These are phyloP conservation scores for Juglanconis sp. DNA, from an alignment of 2,329 filamentous ascomycete species.

Conservation along the genomic window DNA sequence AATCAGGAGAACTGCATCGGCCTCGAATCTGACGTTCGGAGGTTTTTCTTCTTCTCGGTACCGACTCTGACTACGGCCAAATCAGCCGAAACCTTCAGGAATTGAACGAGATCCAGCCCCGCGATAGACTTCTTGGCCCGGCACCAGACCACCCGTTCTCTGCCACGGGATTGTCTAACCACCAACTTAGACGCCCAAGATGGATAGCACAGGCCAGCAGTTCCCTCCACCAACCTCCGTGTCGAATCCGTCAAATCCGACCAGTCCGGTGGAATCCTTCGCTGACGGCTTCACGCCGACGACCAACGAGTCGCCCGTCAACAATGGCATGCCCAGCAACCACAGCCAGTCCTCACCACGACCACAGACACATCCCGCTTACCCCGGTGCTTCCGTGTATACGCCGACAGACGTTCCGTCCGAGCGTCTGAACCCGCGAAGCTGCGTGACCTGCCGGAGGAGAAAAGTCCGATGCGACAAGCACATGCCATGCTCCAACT, in stretches of 20 bases:
- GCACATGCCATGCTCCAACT: constrained; percentile 73
- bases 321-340: constrained; percentile 8
- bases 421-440: constrained; percentile 22
- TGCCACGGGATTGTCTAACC: not conserved
- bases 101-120: too few relatives aligned
- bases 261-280: constrained; percentile 30
- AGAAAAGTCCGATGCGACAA: constrained; percentile 75
- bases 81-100: too few relatives aligned
- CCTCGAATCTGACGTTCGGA: too few relatives aligned
- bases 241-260: constrained; percentile 15
- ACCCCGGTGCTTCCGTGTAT: constrained; percentile 26
- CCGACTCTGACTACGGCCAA: too few relatives aligned
- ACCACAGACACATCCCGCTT: constrained; percentile 20
- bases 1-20: too few relatives aligned
- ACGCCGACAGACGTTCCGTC: constrained; percentile 24
- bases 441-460: constrained; percentile 23
- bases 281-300: constrained; percentile 19
- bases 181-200: not conserved
- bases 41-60: too few relatives aligned
- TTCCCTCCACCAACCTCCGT: constrained; percentile 8
- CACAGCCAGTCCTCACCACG: constrained; percentile 16
- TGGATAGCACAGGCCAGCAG: constrained; percentile 12
- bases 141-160: not conserved
- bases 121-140: not conserved
- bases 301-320: constrained; percentile 4